Evolutionary conservation across 768 basidiomycete species (phyloP).

Genomic region (Termitomyces sp.): DNA sequence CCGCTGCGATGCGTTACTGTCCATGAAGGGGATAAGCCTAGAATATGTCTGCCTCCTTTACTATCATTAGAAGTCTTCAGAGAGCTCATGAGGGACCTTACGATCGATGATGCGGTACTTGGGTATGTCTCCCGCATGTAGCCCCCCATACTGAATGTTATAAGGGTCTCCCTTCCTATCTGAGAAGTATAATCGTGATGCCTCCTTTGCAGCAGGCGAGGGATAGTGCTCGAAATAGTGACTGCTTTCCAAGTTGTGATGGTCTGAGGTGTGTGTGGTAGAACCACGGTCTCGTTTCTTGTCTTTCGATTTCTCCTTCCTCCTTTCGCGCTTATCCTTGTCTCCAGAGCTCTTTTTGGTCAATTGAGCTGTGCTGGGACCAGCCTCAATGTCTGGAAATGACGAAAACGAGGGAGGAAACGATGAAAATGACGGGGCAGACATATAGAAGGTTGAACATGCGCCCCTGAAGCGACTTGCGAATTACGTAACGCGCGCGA

Average conservation of each 20-base stretch:
- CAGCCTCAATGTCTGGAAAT: slow-evolving; percentile 60
- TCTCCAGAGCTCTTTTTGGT: slow-evolving; percentile 17
- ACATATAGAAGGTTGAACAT: slow-evolving; percentile 28
- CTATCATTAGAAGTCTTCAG: slow-evolving; percentile 46
- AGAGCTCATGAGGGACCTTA: slow-evolving; percentile 31
- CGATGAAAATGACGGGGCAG: slow-evolving; percentile 57
- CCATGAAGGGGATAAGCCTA: slow-evolving; percentile 57
- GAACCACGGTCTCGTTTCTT: slow-evolving; percentile 25
- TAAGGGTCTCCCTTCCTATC: slow-evolving; percentile 65
- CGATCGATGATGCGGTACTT: slow-evolving; percentile 58
- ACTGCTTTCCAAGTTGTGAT: background rate
- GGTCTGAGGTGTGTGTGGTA: slow-evolving; percentile 14
- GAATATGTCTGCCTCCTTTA: slow-evolving; percentile 56
- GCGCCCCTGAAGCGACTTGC: background rate
- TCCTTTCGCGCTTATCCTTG: slow-evolving; percentile 22
- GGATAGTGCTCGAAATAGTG: slow-evolving; percentile 14
- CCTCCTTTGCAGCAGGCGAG: slow-evolving; percentile 21
- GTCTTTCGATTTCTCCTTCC: slow-evolving; percentile 20
- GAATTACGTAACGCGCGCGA: slow-evolving; percentile 10
- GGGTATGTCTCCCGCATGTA: slow-evolving; percentile 61
- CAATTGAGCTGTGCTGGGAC: slow-evolving; percentile 28
- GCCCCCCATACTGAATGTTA: slow-evolving; percentile 65
- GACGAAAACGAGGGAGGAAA: slow-evolving; percentile 66
- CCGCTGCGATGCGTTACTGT: slow-evolving; percentile 39
- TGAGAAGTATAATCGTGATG: slow-evolving; percentile 47